Percentiles rank a stretch among this genome's conserved stretches.
These are phyloP conservation scores for Rhynchospora pubera DNA, from an alignment of 176 grass and related monocot genomes.

Conservation along the genomic window DNA sequence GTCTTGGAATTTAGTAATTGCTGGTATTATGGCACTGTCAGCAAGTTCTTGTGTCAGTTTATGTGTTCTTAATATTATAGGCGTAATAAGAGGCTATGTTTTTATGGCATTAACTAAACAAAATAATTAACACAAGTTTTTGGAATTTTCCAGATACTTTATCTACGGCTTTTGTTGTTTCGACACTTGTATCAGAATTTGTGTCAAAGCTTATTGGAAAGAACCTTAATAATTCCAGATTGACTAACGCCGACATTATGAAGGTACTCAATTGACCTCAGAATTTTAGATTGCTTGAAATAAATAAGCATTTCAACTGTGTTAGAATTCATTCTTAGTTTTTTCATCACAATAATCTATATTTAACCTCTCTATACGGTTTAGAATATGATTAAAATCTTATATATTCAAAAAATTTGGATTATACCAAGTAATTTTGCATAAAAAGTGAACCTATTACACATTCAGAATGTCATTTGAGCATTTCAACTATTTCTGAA, in stretches of 20 bases:
- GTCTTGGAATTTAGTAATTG: neutral
- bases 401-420: no score
- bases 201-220: constrained; percentile 25
- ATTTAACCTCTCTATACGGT: no score
- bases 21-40: neutral
- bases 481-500: no score
- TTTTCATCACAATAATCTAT: no score
- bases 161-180: constrained; percentile 42
- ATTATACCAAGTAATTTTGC: no score
- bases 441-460: no score
- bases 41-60: neutral
- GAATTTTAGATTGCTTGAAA: neutral
- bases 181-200: constrained; percentile 33
- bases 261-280: constrained; percentile 24
- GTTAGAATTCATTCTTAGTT: no score
- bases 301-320: no score
- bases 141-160: constrained; percentile 39
- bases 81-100: neutral
- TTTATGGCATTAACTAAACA: neutral
- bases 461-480: no score
- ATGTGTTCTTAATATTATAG: neutral
- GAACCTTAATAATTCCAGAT: neutral
- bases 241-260: constrained; percentile 14
- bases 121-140: neutral
- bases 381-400: no score